phyloP scores from a whole-genome alignment of 768 basidiomycete species.

The Suillus occidentalis region DNA sequence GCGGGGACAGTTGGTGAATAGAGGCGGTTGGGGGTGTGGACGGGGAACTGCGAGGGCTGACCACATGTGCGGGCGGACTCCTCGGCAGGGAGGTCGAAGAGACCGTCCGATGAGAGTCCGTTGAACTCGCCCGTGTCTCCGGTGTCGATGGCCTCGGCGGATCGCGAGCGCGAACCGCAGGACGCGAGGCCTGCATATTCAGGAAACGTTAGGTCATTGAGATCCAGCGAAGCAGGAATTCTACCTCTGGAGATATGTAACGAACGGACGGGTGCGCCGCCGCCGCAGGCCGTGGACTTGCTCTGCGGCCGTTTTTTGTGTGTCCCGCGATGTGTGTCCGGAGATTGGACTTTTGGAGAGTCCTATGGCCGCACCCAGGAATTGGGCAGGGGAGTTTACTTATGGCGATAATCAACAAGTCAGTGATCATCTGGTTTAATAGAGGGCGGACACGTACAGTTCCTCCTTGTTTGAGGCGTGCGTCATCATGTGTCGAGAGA shows the following conservation, averaged over 20 bases:
- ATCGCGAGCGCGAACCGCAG: background rate
- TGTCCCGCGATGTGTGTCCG: constrained; percentile 28
- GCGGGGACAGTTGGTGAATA: background rate
- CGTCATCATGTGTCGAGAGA: constrained; percentile 25
- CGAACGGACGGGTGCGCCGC: constrained; percentile 10
- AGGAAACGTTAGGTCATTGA: background rate
- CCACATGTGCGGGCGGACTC: too few relatives aligned
- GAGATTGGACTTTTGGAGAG: constrained; percentile 31
- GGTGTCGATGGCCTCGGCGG: background rate
- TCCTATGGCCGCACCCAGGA: constrained; percentile 18
- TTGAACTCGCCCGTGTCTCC: background rate
- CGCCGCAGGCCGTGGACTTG: background rate
- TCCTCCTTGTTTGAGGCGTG: constrained; percentile 25
- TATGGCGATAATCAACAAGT: constrained; percentile 3
- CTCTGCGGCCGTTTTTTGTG: background rate
- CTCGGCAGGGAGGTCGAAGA: constrained; percentile 1
- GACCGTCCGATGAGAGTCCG: background rate
- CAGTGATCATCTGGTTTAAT: background rate
- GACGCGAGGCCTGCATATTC: background rate
- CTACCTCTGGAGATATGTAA: background rate
- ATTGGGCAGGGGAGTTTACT: constrained; percentile 29
- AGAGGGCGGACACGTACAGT: constrained; percentile 17
- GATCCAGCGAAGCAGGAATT: background rate
- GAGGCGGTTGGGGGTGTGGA: background rate
- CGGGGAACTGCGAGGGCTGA: too few relatives aligned